phyloP scores from a whole-genome alignment of 345 rosid genomes.

The Fremontodendron californicum region DNA sequence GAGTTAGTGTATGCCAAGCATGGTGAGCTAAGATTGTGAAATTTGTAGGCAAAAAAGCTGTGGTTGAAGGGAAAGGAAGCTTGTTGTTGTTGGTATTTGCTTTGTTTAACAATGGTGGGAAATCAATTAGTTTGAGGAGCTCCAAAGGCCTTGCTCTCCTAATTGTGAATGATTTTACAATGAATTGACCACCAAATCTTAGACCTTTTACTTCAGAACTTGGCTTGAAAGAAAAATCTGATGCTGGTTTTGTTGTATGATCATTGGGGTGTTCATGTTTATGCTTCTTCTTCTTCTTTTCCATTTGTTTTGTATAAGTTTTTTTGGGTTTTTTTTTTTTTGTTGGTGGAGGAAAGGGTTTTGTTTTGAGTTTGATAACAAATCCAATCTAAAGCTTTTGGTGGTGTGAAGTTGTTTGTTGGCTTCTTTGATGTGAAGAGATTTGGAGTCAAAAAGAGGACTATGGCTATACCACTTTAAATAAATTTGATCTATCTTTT shows the following conservation, averaged over 20 bases:
- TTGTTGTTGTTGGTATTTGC: slow-evolving; percentile 23
- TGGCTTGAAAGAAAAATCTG: slow-evolving; percentile 74
- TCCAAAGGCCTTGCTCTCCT: slow-evolving; percentile 73
- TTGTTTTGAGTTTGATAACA: background rate
- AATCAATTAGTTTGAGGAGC: slow-evolving; percentile 72
- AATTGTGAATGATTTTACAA: slow-evolving; percentile 92
- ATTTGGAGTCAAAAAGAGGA: slow-evolving; percentile 1
- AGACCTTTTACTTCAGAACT: slow-evolving; percentile 81
- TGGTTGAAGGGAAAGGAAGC: slow-evolving; percentile 62
- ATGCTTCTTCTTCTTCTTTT: slow-evolving; percentile 67
- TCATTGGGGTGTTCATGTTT: slow-evolving; percentile 63
- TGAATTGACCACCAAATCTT: slow-evolving; percentile 81
- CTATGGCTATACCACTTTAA: background rate
- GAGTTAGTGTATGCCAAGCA: slow-evolving; percentile 94
- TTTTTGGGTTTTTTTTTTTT: background rate
- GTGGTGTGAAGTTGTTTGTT: slow-evolving; percentile 1
- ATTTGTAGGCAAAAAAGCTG: slow-evolving; percentile 84
- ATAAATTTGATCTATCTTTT: background rate
- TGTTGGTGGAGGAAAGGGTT: background rate
- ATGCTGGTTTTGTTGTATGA: slow-evolving; percentile 34
- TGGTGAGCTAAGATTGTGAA: slow-evolving; percentile 95
- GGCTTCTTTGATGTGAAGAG: background rate
- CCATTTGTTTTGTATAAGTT: slow-evolving; percentile 30
- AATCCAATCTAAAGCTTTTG: slow-evolving; percentile 6
- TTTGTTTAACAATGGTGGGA: slow-evolving; percentile 40